A percentile compares a stretch with the other conserved stretches of the same genome.
phyloP scores from a whole-genome alignment of 1,284 basidiomycete genomes.

The Trametes polyzona region DNA sequence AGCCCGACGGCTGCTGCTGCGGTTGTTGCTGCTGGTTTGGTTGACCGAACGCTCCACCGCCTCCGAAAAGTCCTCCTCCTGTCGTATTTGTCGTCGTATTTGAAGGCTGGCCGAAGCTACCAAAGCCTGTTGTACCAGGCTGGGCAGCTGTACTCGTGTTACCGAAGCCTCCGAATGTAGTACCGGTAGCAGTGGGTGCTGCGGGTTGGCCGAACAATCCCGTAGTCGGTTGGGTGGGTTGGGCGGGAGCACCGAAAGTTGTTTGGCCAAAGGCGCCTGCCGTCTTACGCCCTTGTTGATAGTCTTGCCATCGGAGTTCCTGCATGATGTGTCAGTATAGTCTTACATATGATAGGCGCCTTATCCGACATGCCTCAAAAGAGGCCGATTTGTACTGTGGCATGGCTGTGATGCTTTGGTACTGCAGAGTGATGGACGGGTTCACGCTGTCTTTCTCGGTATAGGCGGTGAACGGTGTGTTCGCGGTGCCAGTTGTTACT shows the following conservation, averaged over 20 bases:
- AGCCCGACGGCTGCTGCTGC: slow-evolving; percentile 12
- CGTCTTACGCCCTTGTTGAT: slow-evolving; percentile 75
- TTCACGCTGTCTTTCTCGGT: slow-evolving; percentile 62
- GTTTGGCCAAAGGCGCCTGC: slow-evolving; percentile 52
- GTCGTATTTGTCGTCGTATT: slow-evolving; percentile 26
- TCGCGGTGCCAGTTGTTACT: slow-evolving; percentile 66
- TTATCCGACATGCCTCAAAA: too few species aligned
- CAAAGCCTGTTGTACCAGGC: slow-evolving; percentile 42
- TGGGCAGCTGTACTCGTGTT: slow-evolving; percentile 23
- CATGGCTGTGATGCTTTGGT: slow-evolving; percentile 77
- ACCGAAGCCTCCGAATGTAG: slow-evolving; percentile 37
- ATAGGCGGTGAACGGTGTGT: slow-evolving; percentile 56
- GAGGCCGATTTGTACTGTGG: slow-evolving; percentile 70
- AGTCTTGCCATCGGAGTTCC: slow-evolving; percentile 79
- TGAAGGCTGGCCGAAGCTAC: slow-evolving; percentile 39
- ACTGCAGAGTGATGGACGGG: slow-evolving; percentile 52
- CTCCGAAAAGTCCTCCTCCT: slow-evolving; percentile 47
- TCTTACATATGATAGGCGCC: too few species aligned
- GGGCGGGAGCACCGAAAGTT: slow-evolving; percentile 46
- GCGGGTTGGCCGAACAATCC: slow-evolving; percentile 37
- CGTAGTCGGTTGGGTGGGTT: slow-evolving; percentile 34
- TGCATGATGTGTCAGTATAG: slow-evolving; percentile 33
- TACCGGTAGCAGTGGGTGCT: slow-evolving; percentile 34
- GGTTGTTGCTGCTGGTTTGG: slow-evolving; percentile 4
- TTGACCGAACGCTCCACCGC: slow-evolving; percentile 37